Percentiles rank a stretch among this genome's conserved stretches.
phyloP scores from a whole-genome alignment of 2,329 filamentous ascomycete genomes.

The Sporothrix pseudoabietina region DNA sequence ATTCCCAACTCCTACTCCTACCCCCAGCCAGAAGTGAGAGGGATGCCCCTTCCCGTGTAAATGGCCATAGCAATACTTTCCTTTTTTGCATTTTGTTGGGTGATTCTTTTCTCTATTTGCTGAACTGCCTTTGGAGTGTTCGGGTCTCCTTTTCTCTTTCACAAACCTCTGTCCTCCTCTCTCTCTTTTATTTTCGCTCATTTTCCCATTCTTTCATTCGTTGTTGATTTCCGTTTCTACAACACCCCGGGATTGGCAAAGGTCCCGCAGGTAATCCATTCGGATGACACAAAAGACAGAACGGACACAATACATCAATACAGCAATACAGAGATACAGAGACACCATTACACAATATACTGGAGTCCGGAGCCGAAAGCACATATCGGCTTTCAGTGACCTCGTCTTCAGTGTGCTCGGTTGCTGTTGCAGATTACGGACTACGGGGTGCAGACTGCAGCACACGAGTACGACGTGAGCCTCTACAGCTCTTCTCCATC shows the following conservation, averaged over 20 bases:
- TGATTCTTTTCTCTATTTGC: not conserved
- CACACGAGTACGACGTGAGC: not conserved
- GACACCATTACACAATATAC: not conserved
- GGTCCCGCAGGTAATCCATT: not conserved
- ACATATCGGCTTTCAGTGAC: not conserved
- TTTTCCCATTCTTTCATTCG: not conserved
- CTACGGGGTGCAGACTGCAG: not conserved
- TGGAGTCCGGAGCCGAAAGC: not conserved
- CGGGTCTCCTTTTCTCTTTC: not conserved
- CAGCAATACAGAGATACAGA: not conserved
- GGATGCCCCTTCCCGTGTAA: slow-evolving; percentile 13
- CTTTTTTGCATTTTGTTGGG: slow-evolving; percentile 15
- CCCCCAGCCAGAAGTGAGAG: not conserved
- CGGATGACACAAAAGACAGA: too few species aligned
- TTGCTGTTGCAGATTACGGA: too few species aligned
- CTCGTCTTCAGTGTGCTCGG: not conserved
- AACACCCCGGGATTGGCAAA: slow-evolving; percentile 7
- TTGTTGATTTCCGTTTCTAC: not conserved
- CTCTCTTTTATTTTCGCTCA: not conserved
- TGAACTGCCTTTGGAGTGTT: not conserved
- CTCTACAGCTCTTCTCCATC: not conserved
- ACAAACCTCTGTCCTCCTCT: not conserved
- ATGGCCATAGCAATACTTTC: not conserved
- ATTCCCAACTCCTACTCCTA: slow-evolving; percentile 13
- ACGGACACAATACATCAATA: too few species aligned